A percentile compares a stretch with the other conserved stretches of the same genome.
Conservation (phyloP, 1,284 basidiomycete species). For the Rhodotorula sp. region DNA sequence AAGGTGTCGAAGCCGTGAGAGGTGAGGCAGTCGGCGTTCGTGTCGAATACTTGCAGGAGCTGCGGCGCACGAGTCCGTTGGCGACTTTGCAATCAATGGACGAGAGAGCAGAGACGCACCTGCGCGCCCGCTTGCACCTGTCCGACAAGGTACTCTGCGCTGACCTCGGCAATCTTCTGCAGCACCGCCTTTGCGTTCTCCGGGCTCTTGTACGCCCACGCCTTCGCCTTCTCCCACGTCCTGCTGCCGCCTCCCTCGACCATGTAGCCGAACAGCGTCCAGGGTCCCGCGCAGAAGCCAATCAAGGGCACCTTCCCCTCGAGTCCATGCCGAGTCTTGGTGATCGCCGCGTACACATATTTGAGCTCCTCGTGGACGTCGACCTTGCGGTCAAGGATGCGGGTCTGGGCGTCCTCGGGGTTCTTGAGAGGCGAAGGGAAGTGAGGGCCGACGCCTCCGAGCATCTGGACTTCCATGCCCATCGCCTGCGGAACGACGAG, state of each 20-base stretch:
- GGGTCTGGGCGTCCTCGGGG: constrained; percentile 65
- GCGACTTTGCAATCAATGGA: not conserved
- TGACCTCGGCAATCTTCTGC: constrained; percentile 73
- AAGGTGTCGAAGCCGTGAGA: constrained; percentile 77
- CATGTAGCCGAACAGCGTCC: constrained; percentile 97
- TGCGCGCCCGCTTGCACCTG: constrained; percentile 91
- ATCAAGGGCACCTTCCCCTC: constrained; percentile 86
- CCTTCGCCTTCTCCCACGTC: constrained; percentile 81
- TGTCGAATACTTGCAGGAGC: constrained; percentile 94
- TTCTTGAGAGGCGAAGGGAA: constrained; percentile 78
- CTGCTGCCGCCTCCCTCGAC: constrained; percentile 88
- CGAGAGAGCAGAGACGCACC: constrained; percentile 53
- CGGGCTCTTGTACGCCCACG: constrained; percentile 87
- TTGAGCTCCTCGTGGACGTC: constrained; percentile 78
- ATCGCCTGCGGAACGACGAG: constrained; percentile 93
- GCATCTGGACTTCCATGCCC: constrained; percentile 92
- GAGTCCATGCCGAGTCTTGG: constrained; percentile 70
- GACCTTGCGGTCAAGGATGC: constrained; percentile 54
- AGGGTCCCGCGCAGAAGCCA: constrained; percentile 91
- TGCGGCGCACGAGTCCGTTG: constrained; percentile 46
- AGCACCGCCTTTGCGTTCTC: constrained; percentile 74
- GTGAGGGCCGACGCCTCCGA: constrained; percentile 68
- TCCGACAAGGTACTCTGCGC: constrained; percentile 79
- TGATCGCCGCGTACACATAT: constrained; percentile 89
- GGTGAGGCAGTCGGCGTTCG: constrained; percentile 86